A percentile compares a stretch with the other conserved stretches of the same genome.
These are phyloP conservation scores for Anisodus tanguticus DNA, from an alignment of 257 asterid genomes.

Conservation along the genomic window DNA sequence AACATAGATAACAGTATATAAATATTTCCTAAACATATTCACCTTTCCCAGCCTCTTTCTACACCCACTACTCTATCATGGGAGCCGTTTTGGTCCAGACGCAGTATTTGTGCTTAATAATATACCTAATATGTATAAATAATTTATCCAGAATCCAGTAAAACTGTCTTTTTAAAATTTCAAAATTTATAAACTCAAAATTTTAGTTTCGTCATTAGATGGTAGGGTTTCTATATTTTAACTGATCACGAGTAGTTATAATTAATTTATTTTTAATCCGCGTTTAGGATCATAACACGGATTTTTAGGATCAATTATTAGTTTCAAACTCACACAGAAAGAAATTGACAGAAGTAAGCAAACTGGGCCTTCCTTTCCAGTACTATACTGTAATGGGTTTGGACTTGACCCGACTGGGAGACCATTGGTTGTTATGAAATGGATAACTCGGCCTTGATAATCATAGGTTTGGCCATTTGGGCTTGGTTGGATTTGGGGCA, in stretches of 20 bases:
- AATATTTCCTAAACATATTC: background rate
- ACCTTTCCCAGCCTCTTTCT: background rate
- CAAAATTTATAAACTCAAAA: background rate
- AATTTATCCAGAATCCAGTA: background rate
- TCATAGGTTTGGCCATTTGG: no score
- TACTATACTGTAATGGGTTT: background rate
- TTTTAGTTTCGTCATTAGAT: background rate
- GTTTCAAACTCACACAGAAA: background rate
- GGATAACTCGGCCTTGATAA: background rate
- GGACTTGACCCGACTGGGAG: conserved; percentile 9
- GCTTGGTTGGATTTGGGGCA: no score
- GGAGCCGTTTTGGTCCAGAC: background rate
- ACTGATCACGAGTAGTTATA: background rate
- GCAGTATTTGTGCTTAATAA: background rate
- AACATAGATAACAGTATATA: background rate
- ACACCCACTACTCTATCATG: background rate
- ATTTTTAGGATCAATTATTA: background rate
- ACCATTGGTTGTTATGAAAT: background rate
- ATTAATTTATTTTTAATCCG: background rate
- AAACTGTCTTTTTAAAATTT: background rate
- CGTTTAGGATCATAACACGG: background rate
- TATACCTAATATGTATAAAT: background rate
- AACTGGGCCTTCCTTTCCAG: no score
- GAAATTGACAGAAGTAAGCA: background rate
- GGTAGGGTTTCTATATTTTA: background rate